Conservation (phyloP, 2,329 filamentous ascomycete genomes). For the Colletotrichum melonis region DNA sequence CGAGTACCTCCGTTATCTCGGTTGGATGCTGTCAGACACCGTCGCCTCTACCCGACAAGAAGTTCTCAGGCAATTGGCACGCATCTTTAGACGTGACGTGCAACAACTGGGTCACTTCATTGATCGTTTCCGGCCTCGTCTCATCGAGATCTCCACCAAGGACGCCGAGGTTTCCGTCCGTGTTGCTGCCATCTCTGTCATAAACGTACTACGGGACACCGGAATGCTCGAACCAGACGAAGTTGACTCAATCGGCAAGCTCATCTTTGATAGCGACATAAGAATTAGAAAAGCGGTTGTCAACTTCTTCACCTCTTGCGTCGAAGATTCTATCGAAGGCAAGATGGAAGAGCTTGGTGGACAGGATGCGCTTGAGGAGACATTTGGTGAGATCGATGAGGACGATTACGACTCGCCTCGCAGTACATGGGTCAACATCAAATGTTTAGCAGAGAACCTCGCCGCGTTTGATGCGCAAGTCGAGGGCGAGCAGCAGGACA, state of each 20-base stretch:
- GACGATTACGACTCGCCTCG: conserved; percentile 83
- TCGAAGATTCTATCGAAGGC: conserved; percentile 82
- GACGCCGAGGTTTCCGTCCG: conserved; percentile 87
- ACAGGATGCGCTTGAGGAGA: conserved; percentile 79
- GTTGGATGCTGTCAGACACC: conserved; percentile 93
- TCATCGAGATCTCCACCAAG: conserved; percentile 92
- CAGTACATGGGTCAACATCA: conserved; percentile 89
- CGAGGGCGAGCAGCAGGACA: conserved; percentile 63
- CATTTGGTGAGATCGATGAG: conserved; percentile 76
- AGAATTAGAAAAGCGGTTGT: conserved; percentile 90
- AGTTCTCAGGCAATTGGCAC: conserved; percentile 84
- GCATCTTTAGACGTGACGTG: conserved; percentile 82
- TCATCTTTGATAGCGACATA: conserved; percentile 89
- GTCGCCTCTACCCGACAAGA: conserved; percentile 81
- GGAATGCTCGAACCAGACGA: conserved; percentile 92
- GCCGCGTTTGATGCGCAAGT: conserved; percentile 82
- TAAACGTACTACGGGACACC: conserved; percentile 84
- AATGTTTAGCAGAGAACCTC: conserved; percentile 87
- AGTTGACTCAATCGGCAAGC: conserved; percentile 86
- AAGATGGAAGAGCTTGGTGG: conserved; percentile 89
- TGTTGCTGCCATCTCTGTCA: conserved; percentile 81
- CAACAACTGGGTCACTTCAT: conserved; percentile 92
- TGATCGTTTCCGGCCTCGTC: conserved; percentile 85
- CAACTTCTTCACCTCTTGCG: conserved; percentile 88
- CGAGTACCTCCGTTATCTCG: conserved; percentile 89